Conservation (phyloP, 176 grass and related monocot genomes). For the Stipa capillata region DNA sequence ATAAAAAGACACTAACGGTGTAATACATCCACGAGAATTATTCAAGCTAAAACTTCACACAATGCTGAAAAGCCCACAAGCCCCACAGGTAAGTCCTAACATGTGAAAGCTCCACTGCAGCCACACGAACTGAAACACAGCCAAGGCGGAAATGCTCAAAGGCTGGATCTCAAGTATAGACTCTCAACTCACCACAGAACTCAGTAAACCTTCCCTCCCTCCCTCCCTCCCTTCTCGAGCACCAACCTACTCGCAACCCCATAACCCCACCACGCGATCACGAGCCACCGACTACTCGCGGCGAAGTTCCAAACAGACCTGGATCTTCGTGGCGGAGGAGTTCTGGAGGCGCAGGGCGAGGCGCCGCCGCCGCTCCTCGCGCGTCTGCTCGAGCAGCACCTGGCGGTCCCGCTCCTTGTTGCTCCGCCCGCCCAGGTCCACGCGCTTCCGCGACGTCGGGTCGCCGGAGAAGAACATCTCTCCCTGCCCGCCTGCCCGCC, state of each 20-base stretch:
- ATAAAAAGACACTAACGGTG: neutral
- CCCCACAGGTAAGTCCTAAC: neutral
- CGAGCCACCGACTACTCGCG: neutral
- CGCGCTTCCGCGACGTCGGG: constrained; percentile 60
- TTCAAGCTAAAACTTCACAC: neutral
- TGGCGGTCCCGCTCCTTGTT: constrained; percentile 92
- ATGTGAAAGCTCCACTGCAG: neutral
- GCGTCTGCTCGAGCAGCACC: constrained; percentile 75
- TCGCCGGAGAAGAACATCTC: constrained; percentile 96
- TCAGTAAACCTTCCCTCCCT: constrained; percentile 6
- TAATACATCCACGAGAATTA: neutral
- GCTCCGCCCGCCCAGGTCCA: constrained; percentile 94
- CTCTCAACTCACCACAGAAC: neutral
- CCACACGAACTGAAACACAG: neutral
- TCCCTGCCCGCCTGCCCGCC: neutral
- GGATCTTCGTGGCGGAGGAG: constrained; percentile 77
- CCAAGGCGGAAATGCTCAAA: neutral
- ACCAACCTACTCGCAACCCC: neutral
- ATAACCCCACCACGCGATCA: neutral
- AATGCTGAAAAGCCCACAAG: neutral
- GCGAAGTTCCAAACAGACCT: constrained; percentile 46
- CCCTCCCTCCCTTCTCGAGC: neutral
- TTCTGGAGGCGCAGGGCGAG: constrained; percentile 56
- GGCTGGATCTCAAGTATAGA: neutral
- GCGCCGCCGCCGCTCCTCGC: constrained; percentile 70